Evolutionary conservation across 1,284 basidiomycete species (phyloP), one percentile per base, ranked within the genome.

Genomic region (Pascua guehoae): DNA sequence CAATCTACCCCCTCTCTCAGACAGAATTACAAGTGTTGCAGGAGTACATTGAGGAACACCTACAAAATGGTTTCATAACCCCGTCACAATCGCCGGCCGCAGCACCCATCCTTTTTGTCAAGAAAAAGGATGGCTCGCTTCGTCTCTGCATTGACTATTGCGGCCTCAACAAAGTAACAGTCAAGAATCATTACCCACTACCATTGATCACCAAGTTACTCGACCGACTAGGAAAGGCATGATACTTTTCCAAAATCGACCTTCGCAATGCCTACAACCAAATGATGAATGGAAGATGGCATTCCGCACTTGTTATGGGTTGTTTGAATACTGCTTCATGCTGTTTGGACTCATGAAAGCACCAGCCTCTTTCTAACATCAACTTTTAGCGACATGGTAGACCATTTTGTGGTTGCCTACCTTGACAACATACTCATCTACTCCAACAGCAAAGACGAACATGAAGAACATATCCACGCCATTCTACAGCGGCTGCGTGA

Each of bases 101-200:
- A 9, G 64, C 80, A 0, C 79, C 79, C 0, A 66, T 83, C 43
- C 71, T 84, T 0, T 83, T 83, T 57, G 73, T 81, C 39, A 72
- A 73, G 49, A 82, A 82, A 64, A 82, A 82, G 63, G 77, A 79
- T 58, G 76, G 79, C 7, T 53, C 60, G 0, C 61, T 79, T 0
- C 63, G 75, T 0, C 70, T 80, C 0, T 79, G 78, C 52, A 71
- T 81, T 1, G 79, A 83, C 58, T 83, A 80, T 62, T 64, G 75
- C 0, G 69, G 71, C 10, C 69, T 83, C 24, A 83, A 83, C 58
- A 41, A 54, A 0, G 56, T 72, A 12, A 81, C 76, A 0, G 60
- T 72, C 2, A 80, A 80, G 58, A 74, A 79, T 18, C 58, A 59
- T 5, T 63, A 67, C 50, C 65, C 66, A 1, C 51, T 74, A 0